Conservation (phyloP, 768 basidiomycete genomes). For the Hygrophorus pudorinus region DNA sequence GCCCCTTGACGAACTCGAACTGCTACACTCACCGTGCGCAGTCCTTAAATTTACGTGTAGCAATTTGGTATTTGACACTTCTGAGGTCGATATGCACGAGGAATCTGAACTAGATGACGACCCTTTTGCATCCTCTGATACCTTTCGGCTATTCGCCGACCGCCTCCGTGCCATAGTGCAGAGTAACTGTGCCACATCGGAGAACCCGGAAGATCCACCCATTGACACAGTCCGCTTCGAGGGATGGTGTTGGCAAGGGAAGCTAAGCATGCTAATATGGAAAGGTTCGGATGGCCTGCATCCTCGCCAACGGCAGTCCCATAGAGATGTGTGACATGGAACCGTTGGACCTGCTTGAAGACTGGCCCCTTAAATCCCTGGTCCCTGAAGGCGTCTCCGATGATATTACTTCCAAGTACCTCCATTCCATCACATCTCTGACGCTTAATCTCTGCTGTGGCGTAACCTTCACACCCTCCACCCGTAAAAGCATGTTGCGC, state of each 20-base stretch:
- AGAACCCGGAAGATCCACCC: not conserved
- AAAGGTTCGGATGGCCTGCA: not conserved
- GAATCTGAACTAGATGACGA: no score
- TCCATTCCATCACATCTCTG: not conserved
- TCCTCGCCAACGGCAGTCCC: not conserved
- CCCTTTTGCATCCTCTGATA: not conserved
- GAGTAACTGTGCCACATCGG: not conserved
- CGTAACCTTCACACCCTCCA: not conserved
- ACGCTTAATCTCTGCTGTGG: not conserved
- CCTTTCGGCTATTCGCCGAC: not conserved
- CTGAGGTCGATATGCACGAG: no score
- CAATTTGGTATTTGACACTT: no score
- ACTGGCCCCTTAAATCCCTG: not conserved
- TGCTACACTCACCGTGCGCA: no score
- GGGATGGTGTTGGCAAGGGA: not conserved
- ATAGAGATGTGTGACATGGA: not conserved
- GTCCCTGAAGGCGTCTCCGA: not conserved
- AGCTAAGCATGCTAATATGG: not conserved
- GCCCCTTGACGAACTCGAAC: no score
- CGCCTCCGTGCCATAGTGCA: not conserved
- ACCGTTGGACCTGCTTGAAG: not conserved
- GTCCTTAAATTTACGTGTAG: no score
- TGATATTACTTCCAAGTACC: not conserved
- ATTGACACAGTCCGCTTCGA: not conserved
- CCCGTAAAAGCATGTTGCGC: not conserved